Evolutionary conservation across 257 asterid genomes (phyloP).

Genomic region (Capsicum chinense): DNA sequence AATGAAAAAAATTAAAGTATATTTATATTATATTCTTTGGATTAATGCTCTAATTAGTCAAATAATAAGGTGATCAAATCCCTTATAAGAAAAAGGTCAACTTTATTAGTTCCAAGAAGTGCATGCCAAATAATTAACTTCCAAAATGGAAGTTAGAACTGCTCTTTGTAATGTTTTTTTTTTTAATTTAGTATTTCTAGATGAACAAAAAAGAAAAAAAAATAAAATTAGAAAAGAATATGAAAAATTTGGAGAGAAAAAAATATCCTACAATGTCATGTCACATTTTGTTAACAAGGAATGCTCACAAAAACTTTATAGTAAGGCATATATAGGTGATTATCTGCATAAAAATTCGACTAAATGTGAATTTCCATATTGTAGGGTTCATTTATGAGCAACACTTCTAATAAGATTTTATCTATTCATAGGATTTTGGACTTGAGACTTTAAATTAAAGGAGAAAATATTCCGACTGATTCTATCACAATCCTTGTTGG

Average conservation of each 20-base stretch:
- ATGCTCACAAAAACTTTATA: neutral
- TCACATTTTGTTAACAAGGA: conserved; percentile 11
- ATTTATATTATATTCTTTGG: neutral
- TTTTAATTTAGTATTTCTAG: conserved; percentile 1
- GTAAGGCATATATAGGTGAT: neutral
- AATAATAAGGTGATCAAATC: conserved; percentile 18
- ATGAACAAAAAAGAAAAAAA: neutral
- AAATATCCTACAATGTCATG: neutral
- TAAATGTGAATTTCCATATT: neutral
- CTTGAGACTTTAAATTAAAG: too few relatives aligned
- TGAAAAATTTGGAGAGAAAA: neutral
- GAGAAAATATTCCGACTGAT: too few relatives aligned
- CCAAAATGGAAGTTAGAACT: conserved; percentile 28
- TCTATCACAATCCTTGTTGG: too few relatives aligned
- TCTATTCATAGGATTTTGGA: too few relatives aligned
- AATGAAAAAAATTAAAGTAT: too few relatives aligned
- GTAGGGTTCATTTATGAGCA: too few relatives aligned
- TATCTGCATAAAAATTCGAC: neutral
- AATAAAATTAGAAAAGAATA: neutral
- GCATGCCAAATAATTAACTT: neutral
- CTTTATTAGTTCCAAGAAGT: conserved; percentile 12
- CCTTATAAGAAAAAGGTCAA: neutral
- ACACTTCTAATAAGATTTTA: too few relatives aligned
- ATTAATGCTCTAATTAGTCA: neutral
- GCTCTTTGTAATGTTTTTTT: neutral